Base-by-base conservation (phyloP, 2,329 filamentous ascomycete species). In the Stagonosporopsis cucurbitacearum region DNA sequence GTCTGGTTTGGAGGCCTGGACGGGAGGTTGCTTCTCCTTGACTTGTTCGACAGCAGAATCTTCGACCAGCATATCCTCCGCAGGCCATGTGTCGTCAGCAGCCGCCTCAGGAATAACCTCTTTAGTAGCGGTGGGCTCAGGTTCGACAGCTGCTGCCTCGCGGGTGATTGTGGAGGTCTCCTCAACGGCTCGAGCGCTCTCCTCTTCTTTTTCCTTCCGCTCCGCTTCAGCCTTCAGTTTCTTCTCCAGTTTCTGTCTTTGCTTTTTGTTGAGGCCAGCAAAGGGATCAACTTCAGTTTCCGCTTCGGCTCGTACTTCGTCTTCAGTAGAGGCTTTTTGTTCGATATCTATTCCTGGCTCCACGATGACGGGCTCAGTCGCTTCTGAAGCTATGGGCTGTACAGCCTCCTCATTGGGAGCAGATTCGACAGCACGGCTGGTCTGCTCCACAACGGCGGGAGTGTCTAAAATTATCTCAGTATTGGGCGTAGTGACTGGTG, bases 181-280 rank as follows among this genome's bases (percentile, higher is more conserved):
- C 3, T 40, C 44, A 37, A 32, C 50, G 3, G 28, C 22, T 22
- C 43, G 33, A 15, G 50, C 20, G 17, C 30, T 32, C 23, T 41
- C 45, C 4, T 62, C 50, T 12, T 50, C 36, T 8, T 17, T 32
- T 25, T 47, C 54, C 23, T 68, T 71, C 6, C 53, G 35, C n/a
- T 61, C 62, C n/a, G 59, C 63, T 54, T 76, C 75, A 43, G 64
- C 66, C 35, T 68, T 71, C 62, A 79, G 75, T 52, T 76, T 78
- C 61, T 61, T 61, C 50, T 68, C 60, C 6, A 70, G 57, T 57
- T 66, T 71, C 62, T 69, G 71, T 39, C 56, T 66, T 36, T 71
- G 63, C n/a, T 60, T 53, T 43, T 69, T 72, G 41, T 54, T 67
- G 26, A 71, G 61, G 15, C 66, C 68, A 19, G 63, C 62, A 37